Conservation (phyloP, 352 stramenopile genomes). For the Phytophthora chlamydospora region DNA sequence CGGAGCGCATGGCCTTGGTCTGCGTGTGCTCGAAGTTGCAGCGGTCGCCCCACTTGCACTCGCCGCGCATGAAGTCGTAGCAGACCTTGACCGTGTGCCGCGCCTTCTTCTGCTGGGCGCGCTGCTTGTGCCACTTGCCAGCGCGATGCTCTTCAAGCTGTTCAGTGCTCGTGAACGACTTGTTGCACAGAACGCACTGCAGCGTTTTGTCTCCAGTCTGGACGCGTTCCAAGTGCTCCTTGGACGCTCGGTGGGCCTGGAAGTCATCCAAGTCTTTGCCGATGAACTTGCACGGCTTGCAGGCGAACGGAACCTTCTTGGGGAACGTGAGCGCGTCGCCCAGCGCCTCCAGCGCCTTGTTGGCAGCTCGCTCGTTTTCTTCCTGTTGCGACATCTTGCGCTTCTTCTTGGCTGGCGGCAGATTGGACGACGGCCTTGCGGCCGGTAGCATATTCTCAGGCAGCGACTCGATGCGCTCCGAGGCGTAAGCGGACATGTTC, state of each 20-base stretch:
- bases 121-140: conserved; percentile 87
- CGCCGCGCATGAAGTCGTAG: conserved; percentile 86
- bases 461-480: conserved; percentile 67
- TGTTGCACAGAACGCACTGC: conserved; percentile 69
- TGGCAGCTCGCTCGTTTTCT: conserved; percentile 33
- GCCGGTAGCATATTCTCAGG: conserved; percentile 60
- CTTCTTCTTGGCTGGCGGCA: conserved; percentile 41
- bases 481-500: conserved; percentile 70
- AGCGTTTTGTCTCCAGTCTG: conserved; percentile 40
- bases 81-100: conserved; percentile 76
- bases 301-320: conserved; percentile 84
- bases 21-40: conserved; percentile 78
- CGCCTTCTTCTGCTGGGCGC: conserved; percentile 66
- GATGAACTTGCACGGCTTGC: conserved; percentile 81
- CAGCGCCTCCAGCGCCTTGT: conserved; percentile 40
- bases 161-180: conserved; percentile 77
- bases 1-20: conserved; percentile 69
- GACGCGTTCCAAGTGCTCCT: conserved; percentile 48
- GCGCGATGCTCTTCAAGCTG: conserved; percentile 79
- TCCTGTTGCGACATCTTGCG: conserved; percentile 46
- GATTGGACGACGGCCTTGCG: conserved; percentile 31
- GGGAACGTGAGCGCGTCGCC: conserved; percentile 60
- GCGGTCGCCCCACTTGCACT: conserved; percentile 66
- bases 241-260: conserved; percentile 55
- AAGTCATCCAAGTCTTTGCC: conserved; percentile 76